Conservation (phyloP, 2,329 filamentous ascomycete species). For the Aciculosporium take region DNA sequence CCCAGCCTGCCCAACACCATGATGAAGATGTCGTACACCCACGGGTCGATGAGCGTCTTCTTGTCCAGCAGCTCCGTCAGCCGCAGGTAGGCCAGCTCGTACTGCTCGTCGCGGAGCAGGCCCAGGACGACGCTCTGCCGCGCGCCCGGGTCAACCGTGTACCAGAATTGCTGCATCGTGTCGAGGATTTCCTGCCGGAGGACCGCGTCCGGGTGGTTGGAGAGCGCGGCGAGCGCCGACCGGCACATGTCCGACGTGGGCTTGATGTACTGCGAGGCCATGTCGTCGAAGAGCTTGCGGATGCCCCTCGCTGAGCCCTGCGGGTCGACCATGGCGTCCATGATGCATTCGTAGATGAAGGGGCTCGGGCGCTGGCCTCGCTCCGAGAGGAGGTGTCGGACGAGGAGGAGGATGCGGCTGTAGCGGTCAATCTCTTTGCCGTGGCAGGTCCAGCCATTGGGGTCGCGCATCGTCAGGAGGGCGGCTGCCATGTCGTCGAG, state of each 20-base stretch:
- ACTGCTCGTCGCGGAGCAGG: constrained; percentile 65
- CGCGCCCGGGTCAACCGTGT: constrained; percentile 34
- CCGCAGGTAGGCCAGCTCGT: constrained; percentile 63
- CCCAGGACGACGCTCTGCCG: constrained; percentile 57
- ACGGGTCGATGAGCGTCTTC: constrained; percentile 42
- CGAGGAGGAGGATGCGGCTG: constrained; percentile 25
- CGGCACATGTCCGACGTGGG: constrained; percentile 56
- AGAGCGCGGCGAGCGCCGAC: constrained; percentile 55
- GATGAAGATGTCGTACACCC: constrained; percentile 68
- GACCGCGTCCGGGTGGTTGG: constrained; percentile 75
- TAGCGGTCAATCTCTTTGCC: constrained; percentile 13
- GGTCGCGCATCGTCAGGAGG: constrained; percentile 15
- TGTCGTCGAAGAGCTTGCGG: constrained; percentile 52
- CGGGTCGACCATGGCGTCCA: constrained; percentile 54
- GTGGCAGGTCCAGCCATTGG: constrained; percentile 8
- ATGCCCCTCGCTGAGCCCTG: constrained; percentile 55
- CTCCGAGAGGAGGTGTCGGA: constrained; percentile 44
- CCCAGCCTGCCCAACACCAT: constrained; percentile 56
- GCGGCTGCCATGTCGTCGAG: constrained; percentile 15
- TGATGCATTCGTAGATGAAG: constrained; percentile 58
- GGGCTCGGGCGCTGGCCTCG: constrained; percentile 39
- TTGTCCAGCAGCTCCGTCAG: constrained; percentile 52
- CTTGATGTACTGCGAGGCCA: constrained; percentile 46
- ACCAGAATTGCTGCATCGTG: constrained; percentile 62
- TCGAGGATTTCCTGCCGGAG: constrained; percentile 56